Base-by-base conservation (phyloP, 139 green algal species). In the Pleodorina starrii region DNA sequence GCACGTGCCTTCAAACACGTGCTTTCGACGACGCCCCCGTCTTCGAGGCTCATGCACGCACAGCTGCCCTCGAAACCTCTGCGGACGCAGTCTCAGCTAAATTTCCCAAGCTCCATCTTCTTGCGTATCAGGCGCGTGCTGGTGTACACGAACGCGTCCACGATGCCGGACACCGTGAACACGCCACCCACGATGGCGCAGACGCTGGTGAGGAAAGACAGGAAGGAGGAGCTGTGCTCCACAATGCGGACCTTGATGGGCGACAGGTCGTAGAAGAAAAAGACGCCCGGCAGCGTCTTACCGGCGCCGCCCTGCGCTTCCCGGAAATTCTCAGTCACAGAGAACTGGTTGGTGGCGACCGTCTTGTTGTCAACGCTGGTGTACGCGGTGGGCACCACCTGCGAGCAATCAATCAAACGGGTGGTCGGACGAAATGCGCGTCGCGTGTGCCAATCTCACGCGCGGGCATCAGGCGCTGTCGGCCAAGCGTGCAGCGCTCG, bases 181-280 rank as follows among this genome's bases (percentile, higher is more conserved):
- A 99, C 94, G 36, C 98, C 98, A 43, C 98, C 98, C 32, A 99
- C 93, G 60, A 99, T 99, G 60, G 98, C 98, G 84, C 96, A 99
- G 5, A 98, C 95, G 35, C 90, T 96, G 38, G 98, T 99, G 4
- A 99, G 66, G 83, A 99, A 99, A 69, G 97, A 91, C 42, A 98
- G 82, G 87, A 99, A 98, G 14, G 94, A 97, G 14, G 92, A 91
- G 16, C 90, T 89, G 48, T 95, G 51, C 94, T 99, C 97, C 29
- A 88, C 89, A 84, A 97, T 97, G 17, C 87, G 88, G 0, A 97
- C 97, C 93, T 98, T 98, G 91, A 99, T 98, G 54, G 98, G 97
- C 0, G 96, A 98, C 6, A 99, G 93, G 86, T 99, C 98, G 74
- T 99, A 99, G 91, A 99, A 99, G 89, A 99, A 98, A 86, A 99